Evolutionary conservation across 75 land plant genomes (phyloP), one percentile per base, ranked within the genome.

Genomic region (Pinus tabuliformis): DNA sequence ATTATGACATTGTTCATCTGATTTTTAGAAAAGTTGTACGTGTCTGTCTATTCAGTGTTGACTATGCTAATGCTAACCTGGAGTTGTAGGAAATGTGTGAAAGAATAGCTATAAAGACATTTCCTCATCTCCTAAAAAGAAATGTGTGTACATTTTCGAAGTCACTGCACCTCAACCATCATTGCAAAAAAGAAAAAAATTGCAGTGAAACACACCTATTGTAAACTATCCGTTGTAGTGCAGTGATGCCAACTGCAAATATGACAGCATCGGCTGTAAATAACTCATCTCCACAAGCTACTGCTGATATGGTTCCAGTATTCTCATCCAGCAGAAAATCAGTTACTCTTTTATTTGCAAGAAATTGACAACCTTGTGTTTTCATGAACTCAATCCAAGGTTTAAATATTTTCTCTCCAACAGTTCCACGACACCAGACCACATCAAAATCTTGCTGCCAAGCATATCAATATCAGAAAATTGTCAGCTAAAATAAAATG

Each of bases 381-480:
- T 75, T 79, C 81, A 94, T 65, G 58, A 62, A 54, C 49, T 89
- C 85, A 39, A 90, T 68, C 97, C 92, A 94, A 61, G 97, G 97
- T 76, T 75, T 65, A 64, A 94, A 94, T 68, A 94, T 90, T 83
- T 85, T 88, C 33, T 92, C 95, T 36, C 83, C 81, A 45, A 90
- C 86, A 20, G 89, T 89, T 60, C 97, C 97, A 42, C 95, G 84
- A 58, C 97, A 94, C 91, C 88, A 92, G 24, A 82, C 81, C 6
- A 89, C 80, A 84, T 94, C 95, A 62, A 92, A 92, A 83, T 94
- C 80, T 81, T 89, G 86, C 97, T 94, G 91, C 65, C 65, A 59
- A 56, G 22, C 62, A 59, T 45, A 64, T 49, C 76, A 60, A 56
- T 65, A 30, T 15, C 68, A 60, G 64, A 36, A 54, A 52, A 56